A percentile compares a stretch with the other conserved stretches of the same genome.
Conservation (phyloP, 129 eudicot species). For the Centrapalus pauciflorus region DNA sequence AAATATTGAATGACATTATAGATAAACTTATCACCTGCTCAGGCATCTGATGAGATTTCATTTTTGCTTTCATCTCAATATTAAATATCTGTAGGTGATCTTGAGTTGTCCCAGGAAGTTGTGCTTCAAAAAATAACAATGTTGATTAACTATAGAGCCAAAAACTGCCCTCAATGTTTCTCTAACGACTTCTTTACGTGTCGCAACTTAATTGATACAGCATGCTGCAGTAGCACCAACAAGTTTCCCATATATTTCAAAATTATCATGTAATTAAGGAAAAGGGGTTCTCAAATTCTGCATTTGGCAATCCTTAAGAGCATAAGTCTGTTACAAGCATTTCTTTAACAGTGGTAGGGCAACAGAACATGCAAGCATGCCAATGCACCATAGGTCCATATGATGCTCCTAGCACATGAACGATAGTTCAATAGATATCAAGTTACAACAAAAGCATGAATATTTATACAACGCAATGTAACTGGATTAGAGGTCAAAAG, state of each 20-base stretch:
- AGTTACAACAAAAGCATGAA: background rate
- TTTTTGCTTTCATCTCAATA: constrained; percentile 84
- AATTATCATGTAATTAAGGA: background rate
- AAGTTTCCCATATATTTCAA: constrained; percentile 5
- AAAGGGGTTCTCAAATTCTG: background rate
- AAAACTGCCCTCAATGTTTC: constrained; percentile 10
- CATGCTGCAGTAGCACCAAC: background rate
- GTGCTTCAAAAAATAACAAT: constrained; percentile 51
- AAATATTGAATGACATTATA: background rate
- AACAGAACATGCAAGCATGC: constrained; percentile 8
- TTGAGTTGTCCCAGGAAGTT: constrained; percentile 96
- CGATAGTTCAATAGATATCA: constrained; percentile 9
- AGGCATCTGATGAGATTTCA: constrained; percentile 99
- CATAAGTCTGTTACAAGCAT: background rate
- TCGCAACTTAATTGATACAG: constrained; percentile 3
- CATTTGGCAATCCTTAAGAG: constrained; percentile 9
- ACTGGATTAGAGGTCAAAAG: too few species aligned
- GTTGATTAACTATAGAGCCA: constrained; percentile 12
- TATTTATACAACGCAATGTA: background rate
- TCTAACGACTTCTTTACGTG: background rate
- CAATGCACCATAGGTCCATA: constrained; percentile 8
- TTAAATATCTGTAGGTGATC: constrained; percentile 96
- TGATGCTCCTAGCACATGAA: background rate
- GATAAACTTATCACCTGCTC: constrained; percentile 64
- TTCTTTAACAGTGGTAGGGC: background rate